phyloP scores from a whole-genome alignment of 257 asterid species.

The Eucommia ulmoides region DNA sequence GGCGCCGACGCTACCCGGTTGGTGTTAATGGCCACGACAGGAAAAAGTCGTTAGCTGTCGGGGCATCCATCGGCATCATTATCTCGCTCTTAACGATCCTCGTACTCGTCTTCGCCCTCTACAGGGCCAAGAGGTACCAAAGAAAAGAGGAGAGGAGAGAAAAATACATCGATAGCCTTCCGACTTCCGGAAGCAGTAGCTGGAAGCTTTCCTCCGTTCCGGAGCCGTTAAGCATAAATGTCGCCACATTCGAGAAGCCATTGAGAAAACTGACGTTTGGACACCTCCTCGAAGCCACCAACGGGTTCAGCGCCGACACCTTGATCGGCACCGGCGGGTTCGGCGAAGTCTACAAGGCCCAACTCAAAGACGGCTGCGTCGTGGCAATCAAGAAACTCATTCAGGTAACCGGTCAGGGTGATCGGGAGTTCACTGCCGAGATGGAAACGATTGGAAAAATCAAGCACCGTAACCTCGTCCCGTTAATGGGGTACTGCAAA shows the following conservation, averaged over 20 bases:
- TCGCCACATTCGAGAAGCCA: conserved; percentile 88
- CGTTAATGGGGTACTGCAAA: conserved; percentile 76
- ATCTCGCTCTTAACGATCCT: conserved; percentile 36
- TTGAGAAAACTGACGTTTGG: conserved; percentile 79
- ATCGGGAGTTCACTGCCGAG: conserved; percentile 92
- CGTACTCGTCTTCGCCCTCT: conserved; percentile 52
- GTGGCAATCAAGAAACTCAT: conserved; percentile 92
- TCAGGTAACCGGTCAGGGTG: conserved; percentile 83
- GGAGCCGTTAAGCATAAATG: conserved; percentile 91
- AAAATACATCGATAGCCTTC: conserved; percentile 82
- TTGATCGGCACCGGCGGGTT: conserved; percentile 95
- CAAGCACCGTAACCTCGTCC: conserved; percentile 81
- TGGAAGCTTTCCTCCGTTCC: conserved; percentile 78
- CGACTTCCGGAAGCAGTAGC: conserved; percentile 80
- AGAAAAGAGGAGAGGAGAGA: conserved; percentile 49
- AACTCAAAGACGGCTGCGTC: conserved; percentile 47
- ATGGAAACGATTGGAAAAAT: conserved; percentile 97
- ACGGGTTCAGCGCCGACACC: conserved; percentile 72
- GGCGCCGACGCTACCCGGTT: conserved; percentile 22
- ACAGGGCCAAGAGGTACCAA: conserved; percentile 29
- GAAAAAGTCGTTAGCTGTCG: conserved; percentile 43
- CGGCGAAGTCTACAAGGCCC: conserved; percentile 93
- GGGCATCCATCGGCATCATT: conserved; percentile 69
- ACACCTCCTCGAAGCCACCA: conserved; percentile 79
- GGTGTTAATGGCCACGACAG: conserved; percentile 17